phyloP scores from a whole-genome alignment of 2,329 filamentous ascomycete species.

The Cercospora zeae-maydis region DNA sequence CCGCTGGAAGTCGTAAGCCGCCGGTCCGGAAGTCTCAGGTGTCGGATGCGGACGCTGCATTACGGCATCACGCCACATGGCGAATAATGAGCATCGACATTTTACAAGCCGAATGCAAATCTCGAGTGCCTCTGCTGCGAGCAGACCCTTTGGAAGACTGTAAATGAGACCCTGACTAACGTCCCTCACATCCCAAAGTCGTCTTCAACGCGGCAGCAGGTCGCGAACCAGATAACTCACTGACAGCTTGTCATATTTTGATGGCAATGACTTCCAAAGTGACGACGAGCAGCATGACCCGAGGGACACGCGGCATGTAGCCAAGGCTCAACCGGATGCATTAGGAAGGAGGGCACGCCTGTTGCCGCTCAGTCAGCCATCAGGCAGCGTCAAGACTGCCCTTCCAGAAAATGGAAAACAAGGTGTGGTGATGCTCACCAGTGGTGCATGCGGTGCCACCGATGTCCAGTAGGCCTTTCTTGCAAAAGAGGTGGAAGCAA shows the following conservation, averaged over 20 bases:
- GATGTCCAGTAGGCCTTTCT: neutral
- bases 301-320: constrained; percentile 10
- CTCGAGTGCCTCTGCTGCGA: neutral
- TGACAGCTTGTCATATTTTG: neutral
- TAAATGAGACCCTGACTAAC: neutral
- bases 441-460: constrained; percentile 8
- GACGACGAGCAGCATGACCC: neutral
- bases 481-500: neutral
- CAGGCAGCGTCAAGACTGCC: neutral
- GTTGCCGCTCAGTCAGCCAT: neutral
- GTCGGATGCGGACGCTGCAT: constrained; percentile 6
- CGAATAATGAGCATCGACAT: constrained; percentile 21
- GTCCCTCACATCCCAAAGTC: neutral
- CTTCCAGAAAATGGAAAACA: neutral
- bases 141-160: neutral
- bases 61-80: constrained; percentile 13
- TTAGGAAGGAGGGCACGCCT: constrained; percentile 13
- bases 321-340: constrained; percentile 13
- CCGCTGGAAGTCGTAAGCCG: neutral
- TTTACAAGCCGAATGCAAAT: constrained; percentile 2
- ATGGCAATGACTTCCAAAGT: neutral
- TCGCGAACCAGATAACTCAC: neutral
- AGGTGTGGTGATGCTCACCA: constrained; percentile 5
- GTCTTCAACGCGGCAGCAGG: neutral
- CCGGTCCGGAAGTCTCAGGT: constrained; percentile 15